These are phyloP conservation scores for Seiridium cupressi DNA, from an alignment of 2,329 filamentous ascomycete genomes.

Conservation along the genomic window DNA sequence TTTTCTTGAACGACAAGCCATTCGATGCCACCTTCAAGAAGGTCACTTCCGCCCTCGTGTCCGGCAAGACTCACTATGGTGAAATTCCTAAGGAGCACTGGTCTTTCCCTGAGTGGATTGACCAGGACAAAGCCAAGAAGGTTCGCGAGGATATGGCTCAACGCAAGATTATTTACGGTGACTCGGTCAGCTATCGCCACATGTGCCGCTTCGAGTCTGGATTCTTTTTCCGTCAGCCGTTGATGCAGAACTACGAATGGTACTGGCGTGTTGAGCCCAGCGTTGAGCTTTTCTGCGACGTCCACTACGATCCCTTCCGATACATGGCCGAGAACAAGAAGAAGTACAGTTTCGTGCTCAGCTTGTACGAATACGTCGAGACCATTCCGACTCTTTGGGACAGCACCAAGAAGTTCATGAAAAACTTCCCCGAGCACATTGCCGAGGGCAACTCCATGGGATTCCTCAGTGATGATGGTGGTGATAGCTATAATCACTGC, in stretches of 20 bases:
- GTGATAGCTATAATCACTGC: constrained; percentile 93
- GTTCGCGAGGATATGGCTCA: constrained; percentile 92
- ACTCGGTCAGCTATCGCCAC: constrained; percentile 94
- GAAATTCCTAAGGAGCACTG: constrained; percentile 89
- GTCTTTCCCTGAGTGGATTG: constrained; percentile 95
- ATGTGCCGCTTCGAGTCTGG: constrained; percentile 99
- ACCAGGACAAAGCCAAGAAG: constrained; percentile 87
- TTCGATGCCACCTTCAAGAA: constrained; percentile 95
- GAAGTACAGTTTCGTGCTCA: constrained; percentile 97
- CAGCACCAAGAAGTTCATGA: constrained; percentile 91
- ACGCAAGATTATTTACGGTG: constrained; percentile 96
- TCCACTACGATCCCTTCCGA: constrained; percentile 94
- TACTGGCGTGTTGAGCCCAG: constrained; percentile 99
- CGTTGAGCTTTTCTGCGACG: constrained; percentile 93
- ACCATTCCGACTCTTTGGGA: constrained; percentile 97
- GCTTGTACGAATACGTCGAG: constrained; percentile 93
- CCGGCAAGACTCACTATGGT: constrained; percentile 88
- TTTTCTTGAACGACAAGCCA: constrained; percentile 94
- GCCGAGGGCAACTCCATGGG: constrained; percentile 80
- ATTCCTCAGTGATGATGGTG: constrained; percentile 88
- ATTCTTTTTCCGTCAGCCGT: constrained; percentile 94
- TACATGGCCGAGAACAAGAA: constrained; percentile 95
- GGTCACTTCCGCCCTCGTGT: constrained; percentile 84
- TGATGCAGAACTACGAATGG: constrained; percentile 97
- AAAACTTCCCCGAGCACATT: constrained; percentile 85